Evolutionary conservation across 140 eudicot species (phyloP).

Genomic region (Bidens hawaiensis): DNA sequence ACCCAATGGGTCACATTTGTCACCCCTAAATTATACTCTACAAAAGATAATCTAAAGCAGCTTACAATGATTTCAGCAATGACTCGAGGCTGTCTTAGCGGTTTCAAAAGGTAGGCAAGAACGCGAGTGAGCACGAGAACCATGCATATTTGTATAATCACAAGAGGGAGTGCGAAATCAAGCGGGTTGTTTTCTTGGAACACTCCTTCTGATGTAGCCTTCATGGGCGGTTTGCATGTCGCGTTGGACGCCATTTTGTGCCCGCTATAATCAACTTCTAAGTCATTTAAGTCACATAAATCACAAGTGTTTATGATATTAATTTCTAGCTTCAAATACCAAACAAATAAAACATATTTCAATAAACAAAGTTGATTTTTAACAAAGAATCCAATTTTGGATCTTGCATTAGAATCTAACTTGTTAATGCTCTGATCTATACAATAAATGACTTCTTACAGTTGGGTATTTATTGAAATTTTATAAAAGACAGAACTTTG

Average conservation of each 20-base stretch:
- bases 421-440: no score
- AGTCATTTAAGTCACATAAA: neutral
- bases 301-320: slow-evolving; percentile 2
- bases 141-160: slow-evolving; percentile 65
- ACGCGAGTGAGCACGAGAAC: slow-evolving; percentile 63
- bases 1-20: no score
- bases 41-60: slow-evolving; percentile 15
- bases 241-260: slow-evolving; percentile 44
- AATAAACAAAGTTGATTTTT: slow-evolving; percentile 2
- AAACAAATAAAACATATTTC: no score
- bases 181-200: slow-evolving; percentile 80
- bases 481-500: no score
- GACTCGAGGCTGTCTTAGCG: slow-evolving; percentile 87
- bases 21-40: no score
- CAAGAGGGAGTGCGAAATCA: slow-evolving; percentile 73
- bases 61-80: slow-evolving; percentile 83
- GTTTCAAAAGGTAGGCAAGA: slow-evolving; percentile 50
- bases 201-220: no score
- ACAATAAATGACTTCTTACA: no score
- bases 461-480: neutral
- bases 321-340: neutral
- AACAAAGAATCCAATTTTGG: neutral
- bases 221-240: slow-evolving; percentile 58
- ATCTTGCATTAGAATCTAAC: neutral
- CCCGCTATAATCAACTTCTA: neutral